These are phyloP conservation scores for Orbilia blumenaviensis DNA, from an alignment of 2,329 filamentous ascomycete genomes.

Conservation along the genomic window DNA sequence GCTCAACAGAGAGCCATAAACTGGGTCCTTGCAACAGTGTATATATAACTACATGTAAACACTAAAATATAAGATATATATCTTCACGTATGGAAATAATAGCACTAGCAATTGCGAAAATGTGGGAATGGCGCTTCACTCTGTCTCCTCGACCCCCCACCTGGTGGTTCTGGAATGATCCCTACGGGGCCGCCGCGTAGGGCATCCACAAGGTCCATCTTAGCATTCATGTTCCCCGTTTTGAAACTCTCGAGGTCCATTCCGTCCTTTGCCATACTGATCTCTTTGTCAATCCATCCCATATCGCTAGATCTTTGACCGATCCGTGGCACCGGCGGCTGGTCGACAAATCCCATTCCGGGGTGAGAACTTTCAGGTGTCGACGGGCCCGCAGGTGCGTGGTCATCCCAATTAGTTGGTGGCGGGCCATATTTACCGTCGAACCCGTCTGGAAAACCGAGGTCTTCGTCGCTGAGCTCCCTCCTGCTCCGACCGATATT, in stretches of 20 bases:
- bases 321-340: not conserved
- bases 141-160: constrained; percentile 22
- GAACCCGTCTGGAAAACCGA: constrained; percentile 39
- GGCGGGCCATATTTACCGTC: constrained; percentile 33
- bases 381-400: not conserved
- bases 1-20: too few relatives aligned
- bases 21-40: too few relatives aligned
- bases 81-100: too few relatives aligned
- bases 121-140: constrained; percentile 25
- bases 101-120: not conserved
- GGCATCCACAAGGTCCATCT: constrained; percentile 39
- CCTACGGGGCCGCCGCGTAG: constrained; percentile 33
- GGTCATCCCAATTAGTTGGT: constrained; percentile 21
- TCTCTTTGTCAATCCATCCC: constrained; percentile 40
- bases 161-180: constrained; percentile 35
- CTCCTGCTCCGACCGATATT: not conserved
- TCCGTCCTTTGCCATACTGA: constrained; percentile 14
- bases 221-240: constrained; percentile 39
- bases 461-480: constrained; percentile 30
- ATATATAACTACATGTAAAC: too few relatives aligned
- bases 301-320: not conserved
- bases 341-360: not conserved
- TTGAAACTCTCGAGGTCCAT: constrained; percentile 42
- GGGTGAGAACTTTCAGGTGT: not conserved
- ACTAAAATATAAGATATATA: not conserved